A percentile compares a stretch with the other conserved stretches of the same genome.
Conservation (phyloP, 192 early-diverging fungal species). For the Linnemannia elongata region DNA sequence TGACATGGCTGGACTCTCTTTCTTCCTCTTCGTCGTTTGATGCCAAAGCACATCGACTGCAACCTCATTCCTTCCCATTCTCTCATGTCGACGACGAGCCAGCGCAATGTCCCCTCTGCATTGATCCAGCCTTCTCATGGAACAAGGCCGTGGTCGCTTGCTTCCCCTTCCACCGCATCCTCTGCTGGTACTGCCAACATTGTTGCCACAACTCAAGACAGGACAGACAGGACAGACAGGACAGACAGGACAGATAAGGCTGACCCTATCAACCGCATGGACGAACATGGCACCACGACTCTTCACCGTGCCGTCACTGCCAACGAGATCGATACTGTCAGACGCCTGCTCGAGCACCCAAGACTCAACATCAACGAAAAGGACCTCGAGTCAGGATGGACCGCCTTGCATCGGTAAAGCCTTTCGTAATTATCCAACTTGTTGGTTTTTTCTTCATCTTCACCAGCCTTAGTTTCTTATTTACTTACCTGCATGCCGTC, state of each 20-base stretch:
- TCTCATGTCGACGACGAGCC: not conserved
- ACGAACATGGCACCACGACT: conserved; percentile 54
- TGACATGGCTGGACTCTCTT: too few relatives aligned
- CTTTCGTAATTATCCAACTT: not conserved
- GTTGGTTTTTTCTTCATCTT: not conserved
- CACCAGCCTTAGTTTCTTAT: not conserved
- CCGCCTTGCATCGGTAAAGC: conserved; percentile 71
- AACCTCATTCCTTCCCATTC: not conserved
- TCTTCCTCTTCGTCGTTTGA: too few relatives aligned
- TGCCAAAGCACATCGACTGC: too few relatives aligned
- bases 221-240: not conserved
- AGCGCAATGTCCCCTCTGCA: not conserved
- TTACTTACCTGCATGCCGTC: not conserved
- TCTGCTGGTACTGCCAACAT: not conserved
- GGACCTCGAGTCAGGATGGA: conserved; percentile 80
- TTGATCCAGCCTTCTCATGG: not conserved
- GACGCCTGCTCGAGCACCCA: conserved; percentile 52
- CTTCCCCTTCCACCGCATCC: not conserved
- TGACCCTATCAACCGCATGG: conserved; percentile 59
- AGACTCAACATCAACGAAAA: conserved; percentile 69
- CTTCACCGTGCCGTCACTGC: conserved; percentile 60
- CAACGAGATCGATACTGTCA: conserved; percentile 55
- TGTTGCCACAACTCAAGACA: not conserved
- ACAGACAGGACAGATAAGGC: not conserved
- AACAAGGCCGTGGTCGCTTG: not conserved